A percentile compares a stretch with the other conserved stretches of the same genome.
phyloP scores from a whole-genome alignment of 768 basidiomycete genomes.

The Pisolithus tinctorius region DNA sequence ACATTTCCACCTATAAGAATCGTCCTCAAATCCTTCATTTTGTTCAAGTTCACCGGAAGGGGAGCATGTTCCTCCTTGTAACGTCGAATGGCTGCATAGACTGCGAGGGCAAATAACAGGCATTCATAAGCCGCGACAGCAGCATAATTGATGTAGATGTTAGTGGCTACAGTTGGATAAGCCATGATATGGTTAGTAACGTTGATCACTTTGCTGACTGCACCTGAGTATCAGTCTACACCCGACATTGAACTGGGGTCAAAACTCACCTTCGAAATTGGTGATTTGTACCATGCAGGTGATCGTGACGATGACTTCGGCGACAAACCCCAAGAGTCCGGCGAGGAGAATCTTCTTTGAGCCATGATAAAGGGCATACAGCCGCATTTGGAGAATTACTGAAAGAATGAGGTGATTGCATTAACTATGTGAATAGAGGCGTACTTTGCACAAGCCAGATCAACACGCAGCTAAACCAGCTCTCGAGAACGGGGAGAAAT shows the following conservation, averaged over 20 bases:
- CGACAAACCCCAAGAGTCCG: conserved; percentile 38
- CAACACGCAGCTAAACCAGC: background rate
- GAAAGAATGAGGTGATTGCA: background rate
- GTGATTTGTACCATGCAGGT: background rate
- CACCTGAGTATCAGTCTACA: background rate
- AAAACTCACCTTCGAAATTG: background rate
- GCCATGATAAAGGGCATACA: conserved; percentile 55
- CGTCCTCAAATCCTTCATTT: background rate
- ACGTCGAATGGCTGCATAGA: background rate
- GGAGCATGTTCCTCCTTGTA: background rate
- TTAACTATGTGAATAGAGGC: background rate
- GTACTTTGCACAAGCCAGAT: background rate
- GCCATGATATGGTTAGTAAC: background rate
- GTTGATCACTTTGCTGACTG: background rate
- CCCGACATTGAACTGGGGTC: background rate
- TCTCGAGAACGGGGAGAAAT: background rate
- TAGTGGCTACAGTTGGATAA: background rate
- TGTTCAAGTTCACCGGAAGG: background rate
- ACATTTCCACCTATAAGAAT: background rate
- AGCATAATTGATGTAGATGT: background rate
- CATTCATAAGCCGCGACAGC: background rate
- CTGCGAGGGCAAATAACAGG: background rate
- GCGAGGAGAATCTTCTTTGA: conserved; percentile 43
- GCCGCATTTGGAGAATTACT: conserved; percentile 57
- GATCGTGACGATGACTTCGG: background rate